A percentile compares a stretch with the other conserved stretches of the same genome.
Evolutionary conservation across 148 eudicot genomes (phyloP).

Genomic region (Suaeda aralocaspica): DNA sequence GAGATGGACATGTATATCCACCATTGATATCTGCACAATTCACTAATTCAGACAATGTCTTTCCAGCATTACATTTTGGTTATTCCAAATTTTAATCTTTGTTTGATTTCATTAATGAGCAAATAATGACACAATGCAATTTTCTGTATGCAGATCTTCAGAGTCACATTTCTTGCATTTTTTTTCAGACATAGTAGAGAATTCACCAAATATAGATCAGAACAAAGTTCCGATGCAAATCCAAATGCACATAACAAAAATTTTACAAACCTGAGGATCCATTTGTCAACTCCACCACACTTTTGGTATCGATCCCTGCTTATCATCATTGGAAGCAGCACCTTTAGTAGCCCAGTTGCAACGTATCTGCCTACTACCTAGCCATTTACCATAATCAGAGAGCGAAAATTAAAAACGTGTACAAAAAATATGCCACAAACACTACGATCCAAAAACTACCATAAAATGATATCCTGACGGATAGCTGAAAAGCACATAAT

Average conservation of each 20-base stretch:
- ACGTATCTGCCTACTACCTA: constrained; percentile 95
- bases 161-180: too few relatives aligned
- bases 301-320: constrained; percentile 63
- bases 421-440: background rate
- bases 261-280: constrained; percentile 74
- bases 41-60: too few relatives aligned
- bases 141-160: too few relatives aligned
- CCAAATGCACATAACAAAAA: too few relatives aligned
- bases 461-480: background rate
- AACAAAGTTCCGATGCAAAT: too few relatives aligned
- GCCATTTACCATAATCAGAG: constrained; percentile 67
- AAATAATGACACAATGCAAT: too few relatives aligned
- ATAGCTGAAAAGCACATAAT: background rate
- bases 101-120: too few relatives aligned
- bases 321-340: constrained; percentile 73
- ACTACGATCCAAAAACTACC: background rate
- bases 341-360: constrained; percentile 99
- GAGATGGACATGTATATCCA: too few relatives aligned
- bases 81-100: too few relatives aligned
- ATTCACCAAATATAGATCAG: background rate
- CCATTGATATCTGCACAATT: too few relatives aligned
- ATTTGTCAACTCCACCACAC: constrained; percentile 87
- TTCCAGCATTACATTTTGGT: too few relatives aligned
- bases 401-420: background rate
- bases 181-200: background rate